Conservation (phyloP, 176 grass and related monocot species). For the Puya raimondii region DNA sequence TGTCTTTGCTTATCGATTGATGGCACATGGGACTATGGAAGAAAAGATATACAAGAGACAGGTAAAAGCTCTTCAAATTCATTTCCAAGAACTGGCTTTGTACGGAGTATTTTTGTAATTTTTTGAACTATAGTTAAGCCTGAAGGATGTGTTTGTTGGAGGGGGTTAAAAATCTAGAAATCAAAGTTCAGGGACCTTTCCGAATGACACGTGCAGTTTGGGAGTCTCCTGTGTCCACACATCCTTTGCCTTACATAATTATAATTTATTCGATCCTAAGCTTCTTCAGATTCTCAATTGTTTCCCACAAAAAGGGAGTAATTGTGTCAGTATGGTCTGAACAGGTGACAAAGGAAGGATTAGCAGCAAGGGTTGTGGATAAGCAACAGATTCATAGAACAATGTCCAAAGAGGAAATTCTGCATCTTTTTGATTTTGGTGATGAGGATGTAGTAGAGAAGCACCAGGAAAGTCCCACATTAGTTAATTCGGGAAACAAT, state of each 20-base stretch:
- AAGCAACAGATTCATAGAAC: constrained; percentile 93
- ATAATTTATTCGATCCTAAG: too few relatives aligned
- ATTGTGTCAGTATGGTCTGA: constrained; percentile 13
- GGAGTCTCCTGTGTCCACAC: too few relatives aligned
- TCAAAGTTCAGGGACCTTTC: neutral
- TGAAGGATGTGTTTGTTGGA: too few relatives aligned
- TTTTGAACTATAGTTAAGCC: neutral
- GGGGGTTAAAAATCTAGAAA: neutral
- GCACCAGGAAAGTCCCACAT: constrained; percentile 21
- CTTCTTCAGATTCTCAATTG: neutral
- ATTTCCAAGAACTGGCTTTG: neutral
- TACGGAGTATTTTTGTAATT: neutral
- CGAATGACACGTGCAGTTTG: too few relatives aligned
- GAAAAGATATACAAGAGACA: constrained; percentile 99
- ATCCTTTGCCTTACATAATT: too few relatives aligned
- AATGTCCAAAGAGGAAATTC: constrained; percentile 96
- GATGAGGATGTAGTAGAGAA: constrained; percentile 70
- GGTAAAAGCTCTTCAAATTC: constrained; percentile 24
- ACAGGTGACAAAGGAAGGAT: constrained; percentile 96
- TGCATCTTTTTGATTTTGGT: constrained; percentile 93
- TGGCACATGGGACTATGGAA: constrained; percentile 97
- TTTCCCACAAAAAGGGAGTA: neutral
- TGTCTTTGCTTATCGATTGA: constrained; percentile 86
- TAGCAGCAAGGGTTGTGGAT: constrained; percentile 97
- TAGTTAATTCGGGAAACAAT: constrained; percentile 16